Evolutionary conservation across 2,329 filamentous ascomycete species (phyloP), one percentile per base, ranked within the genome.

Genomic region (Hawksworthiomyces lignivorus): DNA sequence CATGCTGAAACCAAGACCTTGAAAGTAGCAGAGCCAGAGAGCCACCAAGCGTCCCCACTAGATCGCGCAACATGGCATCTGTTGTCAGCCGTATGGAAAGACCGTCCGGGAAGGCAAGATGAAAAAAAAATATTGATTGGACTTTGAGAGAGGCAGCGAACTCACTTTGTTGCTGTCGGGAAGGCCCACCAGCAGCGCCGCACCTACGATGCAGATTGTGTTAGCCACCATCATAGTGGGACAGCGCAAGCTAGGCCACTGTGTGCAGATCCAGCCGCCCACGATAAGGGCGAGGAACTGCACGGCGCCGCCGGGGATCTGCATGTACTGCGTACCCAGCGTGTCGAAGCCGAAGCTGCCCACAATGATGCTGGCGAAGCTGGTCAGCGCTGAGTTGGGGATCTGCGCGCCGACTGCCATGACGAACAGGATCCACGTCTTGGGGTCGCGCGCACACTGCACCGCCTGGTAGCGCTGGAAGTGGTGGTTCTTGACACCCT

Each of bases 361-460:
- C 37, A 62, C 50, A 40, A 62, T 58, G 43, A 62, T 51, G 37
- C 44, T 56, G 37, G 50, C 55, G 52, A 53, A 62, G 50, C 43
- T 47, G 7, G 45, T 40, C 48, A 67, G 60, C 1, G 71, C 68
- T 56, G 72, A 65, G 33, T 51, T 51, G 35, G 49, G 49, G 20
- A 51, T 49, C 45, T 51, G 49, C 9, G 49, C 49, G 10, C 46
- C 48, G 11, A 43, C 38, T n/a, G 48, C 36, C 44, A 48, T 50
- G 28, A 75, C 48, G 44, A 77, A 75, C 6, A 80, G 52, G n/a
- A 79, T 62, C 73, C 74, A 80, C 0, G 73, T 76, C 56, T 80
- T 79, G 0, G 72, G 65, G 47, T 80, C 76, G 3, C 55, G 36
- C 1, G 68, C 3, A 9, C 49, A 44, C 37, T 55, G 49, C 41